A percentile compares a stretch with the other conserved stretches of the same genome.
phyloP scores from a whole-genome alignment of 768 basidiomycete genomes.

The Trametes gibbosa region DNA sequence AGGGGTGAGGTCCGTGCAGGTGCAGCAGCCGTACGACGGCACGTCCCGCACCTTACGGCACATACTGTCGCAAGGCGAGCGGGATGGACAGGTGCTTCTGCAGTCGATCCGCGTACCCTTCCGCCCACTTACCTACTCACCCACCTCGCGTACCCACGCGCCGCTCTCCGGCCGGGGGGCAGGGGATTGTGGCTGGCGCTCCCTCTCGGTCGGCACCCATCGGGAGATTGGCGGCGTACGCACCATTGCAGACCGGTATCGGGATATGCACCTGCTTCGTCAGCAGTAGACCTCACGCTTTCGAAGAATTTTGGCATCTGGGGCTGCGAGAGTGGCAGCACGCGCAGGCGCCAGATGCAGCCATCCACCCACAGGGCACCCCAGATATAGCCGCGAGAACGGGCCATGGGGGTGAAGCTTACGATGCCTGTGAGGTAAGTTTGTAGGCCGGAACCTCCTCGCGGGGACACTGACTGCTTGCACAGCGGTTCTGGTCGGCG shows the following conservation, averaged over 20 bases:
- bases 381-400: neutral
- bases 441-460: neutral
- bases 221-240: neutral
- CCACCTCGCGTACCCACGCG: neutral
- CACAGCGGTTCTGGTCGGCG: neutral
- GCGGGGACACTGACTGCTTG: neutral
- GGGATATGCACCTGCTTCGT: neutral
- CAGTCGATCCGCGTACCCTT: neutral
- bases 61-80: neutral
- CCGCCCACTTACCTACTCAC: neutral
- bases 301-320: neutral
- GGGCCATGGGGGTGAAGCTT: neutral
- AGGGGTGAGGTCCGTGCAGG: neutral
- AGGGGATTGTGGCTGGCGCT: too few relatives aligned
- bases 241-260: neutral
- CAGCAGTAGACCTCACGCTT: neutral
- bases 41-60: constrained; percentile 2
- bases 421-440: neutral
- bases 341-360: neutral
- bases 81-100: neutral
- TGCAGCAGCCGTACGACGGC: neutral
- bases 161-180: too few relatives aligned
- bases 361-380: neutral
- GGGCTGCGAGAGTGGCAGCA: neutral
- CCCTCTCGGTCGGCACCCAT: neutral